phyloP scores from a whole-genome alignment of 768 basidiomycete genomes.

The Boletus pseudopeckii region DNA sequence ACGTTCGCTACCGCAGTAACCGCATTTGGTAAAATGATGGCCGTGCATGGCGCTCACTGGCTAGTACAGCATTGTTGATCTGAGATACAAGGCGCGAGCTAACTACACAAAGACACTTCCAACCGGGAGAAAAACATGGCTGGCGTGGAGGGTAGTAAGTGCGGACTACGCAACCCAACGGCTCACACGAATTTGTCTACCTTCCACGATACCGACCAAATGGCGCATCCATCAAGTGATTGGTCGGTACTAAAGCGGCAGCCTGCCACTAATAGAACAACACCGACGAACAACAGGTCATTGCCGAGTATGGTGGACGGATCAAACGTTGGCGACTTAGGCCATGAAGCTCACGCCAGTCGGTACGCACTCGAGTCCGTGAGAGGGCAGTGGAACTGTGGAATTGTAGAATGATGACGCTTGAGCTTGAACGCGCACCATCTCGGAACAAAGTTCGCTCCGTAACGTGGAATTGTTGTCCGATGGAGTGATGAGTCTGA shows the following conservation, averaged over 20 bases:
- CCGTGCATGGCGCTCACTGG: neutral
- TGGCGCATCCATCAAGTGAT: neutral
- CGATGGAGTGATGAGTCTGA: neutral
- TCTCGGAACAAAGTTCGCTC: no score
- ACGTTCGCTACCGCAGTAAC: neutral
- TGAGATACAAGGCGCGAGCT: neutral
- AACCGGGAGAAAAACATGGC: neutral
- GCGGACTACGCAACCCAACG: neutral
- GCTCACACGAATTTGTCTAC: neutral
- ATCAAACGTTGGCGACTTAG: neutral
- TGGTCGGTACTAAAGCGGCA: no score
- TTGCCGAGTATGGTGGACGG: neutral
- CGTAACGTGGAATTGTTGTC: neutral
- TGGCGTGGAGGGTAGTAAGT: no score
- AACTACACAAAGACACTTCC: neutral
- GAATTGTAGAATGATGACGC: neutral
- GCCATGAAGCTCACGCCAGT: neutral
- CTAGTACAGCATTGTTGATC: neutral
- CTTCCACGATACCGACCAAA: neutral
- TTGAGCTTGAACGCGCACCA: neutral
- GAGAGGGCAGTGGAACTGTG: neutral
- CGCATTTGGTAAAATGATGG: neutral
- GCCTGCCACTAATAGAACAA: neutral
- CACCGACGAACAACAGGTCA: neutral
- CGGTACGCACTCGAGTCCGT: neutral